Conservation (phyloP, 2,329 filamentous ascomycete genomes). For the Endothia cerciana region DNA sequence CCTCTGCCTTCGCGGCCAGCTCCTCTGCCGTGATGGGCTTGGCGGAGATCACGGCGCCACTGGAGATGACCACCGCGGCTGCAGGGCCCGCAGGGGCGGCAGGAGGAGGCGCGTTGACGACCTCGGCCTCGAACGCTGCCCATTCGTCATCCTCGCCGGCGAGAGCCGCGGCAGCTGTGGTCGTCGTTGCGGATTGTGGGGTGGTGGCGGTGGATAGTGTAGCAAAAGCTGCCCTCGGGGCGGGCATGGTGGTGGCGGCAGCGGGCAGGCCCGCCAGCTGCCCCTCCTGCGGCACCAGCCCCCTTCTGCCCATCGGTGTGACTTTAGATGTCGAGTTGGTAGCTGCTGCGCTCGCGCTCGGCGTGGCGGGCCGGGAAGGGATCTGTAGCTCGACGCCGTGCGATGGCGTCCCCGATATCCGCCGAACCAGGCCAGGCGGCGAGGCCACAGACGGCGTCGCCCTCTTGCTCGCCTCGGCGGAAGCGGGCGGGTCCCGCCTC, state of each 20-base stretch:
- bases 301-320: constrained; percentile 42
- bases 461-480: constrained; percentile 26
- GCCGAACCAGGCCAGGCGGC: constrained; percentile 50
- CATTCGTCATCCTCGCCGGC: constrained; percentile 74
- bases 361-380: constrained; percentile 66
- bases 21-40: constrained; percentile 69
- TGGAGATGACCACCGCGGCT: constrained; percentile 32
- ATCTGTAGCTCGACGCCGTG: constrained; percentile 65
- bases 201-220: constrained; percentile 21
- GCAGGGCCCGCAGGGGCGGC: constrained; percentile 35
- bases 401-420: constrained; percentile 55
- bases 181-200: constrained; percentile 29
- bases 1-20: constrained; percentile 55
- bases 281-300: constrained; percentile 40
- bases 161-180: constrained; percentile 21
- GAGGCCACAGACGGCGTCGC: constrained; percentile 33
- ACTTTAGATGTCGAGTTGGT: constrained; percentile 48
- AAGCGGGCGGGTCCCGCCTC: background rate
- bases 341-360: constrained; percentile 46
- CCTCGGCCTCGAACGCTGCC: constrained; percentile 83
- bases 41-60: constrained; percentile 67
- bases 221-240: constrained; percentile 21
- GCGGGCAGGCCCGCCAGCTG: background rate
- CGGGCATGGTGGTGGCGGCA: background rate
- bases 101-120: constrained; percentile 56